These are phyloP conservation scores for Pyrus pyrifolia DNA, from an alignment of 306 rosid species.

Conservation along the genomic window DNA sequence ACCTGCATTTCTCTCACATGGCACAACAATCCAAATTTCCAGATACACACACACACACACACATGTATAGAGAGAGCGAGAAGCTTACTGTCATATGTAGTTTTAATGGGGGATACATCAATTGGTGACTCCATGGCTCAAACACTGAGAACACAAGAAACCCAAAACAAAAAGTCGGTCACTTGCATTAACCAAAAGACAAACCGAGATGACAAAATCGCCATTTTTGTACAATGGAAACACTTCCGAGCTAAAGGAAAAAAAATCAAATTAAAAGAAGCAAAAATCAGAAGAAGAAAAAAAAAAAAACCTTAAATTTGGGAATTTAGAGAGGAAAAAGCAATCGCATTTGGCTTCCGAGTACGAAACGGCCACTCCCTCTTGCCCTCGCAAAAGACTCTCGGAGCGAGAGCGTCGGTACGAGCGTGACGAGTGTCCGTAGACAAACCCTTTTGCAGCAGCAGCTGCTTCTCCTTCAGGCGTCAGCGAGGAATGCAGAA, in stretches of 20 bases:
- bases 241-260: background rate
- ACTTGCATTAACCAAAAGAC: background rate
- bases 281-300: background rate
- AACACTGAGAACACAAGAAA: slow-evolving; percentile 14
- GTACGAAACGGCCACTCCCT: background rate
- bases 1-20: background rate
- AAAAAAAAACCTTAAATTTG: background rate
- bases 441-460: background rate
- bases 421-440: background rate
- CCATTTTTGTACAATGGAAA: background rate
- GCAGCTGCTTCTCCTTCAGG: background rate
- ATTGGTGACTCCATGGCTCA: slow-evolving; percentile 34
- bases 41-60: background rate
- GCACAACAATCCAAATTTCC: background rate
- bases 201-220: background rate
- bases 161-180: background rate
- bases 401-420: background rate
- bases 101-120: slow-evolving; percentile 11
- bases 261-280: background rate
- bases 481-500: background rate
- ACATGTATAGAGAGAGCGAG: background rate
- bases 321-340: background rate
- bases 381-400: background rate
- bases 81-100: slow-evolving; percentile 9
- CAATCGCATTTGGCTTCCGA: background rate